These are phyloP conservation scores for Neonectria sp. DNA, from an alignment of 2,329 filamentous ascomycete species.

Conservation along the genomic window DNA sequence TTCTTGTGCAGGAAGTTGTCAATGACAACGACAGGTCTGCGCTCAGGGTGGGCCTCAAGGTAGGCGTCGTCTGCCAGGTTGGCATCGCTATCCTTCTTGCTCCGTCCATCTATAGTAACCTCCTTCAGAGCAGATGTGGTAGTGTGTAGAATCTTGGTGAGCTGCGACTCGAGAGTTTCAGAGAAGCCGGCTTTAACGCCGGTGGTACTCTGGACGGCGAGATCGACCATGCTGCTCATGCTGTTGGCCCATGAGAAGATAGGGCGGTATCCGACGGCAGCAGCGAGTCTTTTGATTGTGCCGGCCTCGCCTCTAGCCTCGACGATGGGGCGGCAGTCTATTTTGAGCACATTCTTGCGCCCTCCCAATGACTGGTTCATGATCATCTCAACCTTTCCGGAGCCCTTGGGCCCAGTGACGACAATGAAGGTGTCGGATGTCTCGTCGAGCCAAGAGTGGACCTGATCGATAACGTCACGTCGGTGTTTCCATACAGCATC, in stretches of 20 bases:
- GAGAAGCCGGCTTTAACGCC: constrained; percentile 96
- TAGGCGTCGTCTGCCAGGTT: constrained; percentile 86
- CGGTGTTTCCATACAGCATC: constrained; percentile 91
- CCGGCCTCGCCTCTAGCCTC: constrained; percentile 90
- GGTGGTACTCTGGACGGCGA: constrained; percentile 93
- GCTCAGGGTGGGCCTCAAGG: constrained; percentile 90
- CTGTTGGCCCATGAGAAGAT: constrained; percentile 98
- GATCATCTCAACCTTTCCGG: constrained; percentile 90
- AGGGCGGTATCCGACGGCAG: constrained; percentile 89
- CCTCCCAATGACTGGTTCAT: constrained; percentile 86
- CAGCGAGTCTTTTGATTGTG: constrained; percentile 86
- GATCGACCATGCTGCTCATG: constrained; percentile 90
- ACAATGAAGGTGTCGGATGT: constrained; percentile 94
- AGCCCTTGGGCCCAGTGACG: constrained; percentile 91
- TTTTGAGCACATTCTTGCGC: constrained; percentile 82
- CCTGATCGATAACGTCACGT: constrained; percentile 83
- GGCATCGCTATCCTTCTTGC: constrained; percentile 81
- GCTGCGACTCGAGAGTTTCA: constrained; percentile 89
- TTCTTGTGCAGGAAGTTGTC: constrained; percentile 93
- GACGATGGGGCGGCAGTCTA: constrained; percentile 95
- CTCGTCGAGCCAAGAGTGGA: constrained; percentile 89
- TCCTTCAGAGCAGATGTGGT: constrained; percentile 84
- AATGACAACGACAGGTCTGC: constrained; percentile 86
- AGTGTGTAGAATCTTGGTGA: constrained; percentile 91
- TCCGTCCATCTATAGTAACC: constrained; percentile 79